These are phyloP conservation scores for Penicillium rolfsii DNA, from an alignment of 2,329 filamentous ascomycete genomes.

Conservation along the genomic window DNA sequence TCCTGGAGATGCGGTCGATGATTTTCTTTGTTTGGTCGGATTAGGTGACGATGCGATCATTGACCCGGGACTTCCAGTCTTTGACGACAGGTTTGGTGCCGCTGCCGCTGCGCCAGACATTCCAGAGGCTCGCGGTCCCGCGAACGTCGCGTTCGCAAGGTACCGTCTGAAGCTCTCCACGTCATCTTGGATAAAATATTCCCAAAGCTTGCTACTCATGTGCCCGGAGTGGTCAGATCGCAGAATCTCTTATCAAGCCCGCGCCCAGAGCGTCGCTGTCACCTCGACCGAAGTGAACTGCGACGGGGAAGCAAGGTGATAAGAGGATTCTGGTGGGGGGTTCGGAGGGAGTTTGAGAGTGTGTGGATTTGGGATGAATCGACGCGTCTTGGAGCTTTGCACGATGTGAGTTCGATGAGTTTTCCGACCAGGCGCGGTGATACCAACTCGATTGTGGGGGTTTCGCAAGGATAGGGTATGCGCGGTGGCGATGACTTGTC, in stretches of 20 bases:
- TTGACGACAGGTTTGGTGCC: constrained; percentile 25
- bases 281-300: constrained; percentile 77
- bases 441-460: constrained; percentile 27
- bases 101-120: constrained; percentile 27
- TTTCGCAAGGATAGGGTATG: constrained; percentile 13
- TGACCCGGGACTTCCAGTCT: constrained; percentile 36
- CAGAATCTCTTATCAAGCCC: constrained; percentile 56
- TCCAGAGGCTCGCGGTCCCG: constrained; percentile 36
- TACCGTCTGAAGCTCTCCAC: constrained; percentile 91
- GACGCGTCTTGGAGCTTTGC: constrained; percentile 21
- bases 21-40: constrained; percentile 55
- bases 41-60: constrained; percentile 37
- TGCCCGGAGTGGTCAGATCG: constrained; percentile 50
- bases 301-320: constrained; percentile 72
- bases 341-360: constrained; percentile 5
- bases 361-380: constrained; percentile 18
- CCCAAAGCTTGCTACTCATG: constrained; percentile 98
- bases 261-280: constrained; percentile 81
- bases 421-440: constrained; percentile 11
- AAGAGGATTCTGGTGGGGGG: constrained; percentile 34
- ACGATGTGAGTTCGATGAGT: not conserved
- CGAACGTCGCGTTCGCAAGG: constrained; percentile 67
- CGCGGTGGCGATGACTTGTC: constrained; percentile 29
- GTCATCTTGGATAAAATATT: constrained; percentile 96
- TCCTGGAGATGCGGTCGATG: constrained; percentile 51